Evolutionary conservation across 2,329 filamentous ascomycete genomes (phyloP).

Genomic region (Basipetospora chlamydospora): DNA sequence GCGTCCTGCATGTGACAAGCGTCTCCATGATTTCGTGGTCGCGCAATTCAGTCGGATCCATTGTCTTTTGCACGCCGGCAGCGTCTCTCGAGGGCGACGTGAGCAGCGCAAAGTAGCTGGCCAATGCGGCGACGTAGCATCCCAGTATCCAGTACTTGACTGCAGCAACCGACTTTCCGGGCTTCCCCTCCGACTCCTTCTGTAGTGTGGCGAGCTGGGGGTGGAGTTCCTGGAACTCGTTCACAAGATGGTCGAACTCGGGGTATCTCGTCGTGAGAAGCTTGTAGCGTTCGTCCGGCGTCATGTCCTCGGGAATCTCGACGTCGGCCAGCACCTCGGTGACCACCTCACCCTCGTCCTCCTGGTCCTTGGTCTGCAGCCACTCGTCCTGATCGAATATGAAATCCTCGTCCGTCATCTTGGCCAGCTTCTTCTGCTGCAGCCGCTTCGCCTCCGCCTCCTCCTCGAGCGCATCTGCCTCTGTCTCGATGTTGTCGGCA

Average conservation of each 20-base stretch:
- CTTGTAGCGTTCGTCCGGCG: constrained; percentile 55
- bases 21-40: constrained; percentile 87
- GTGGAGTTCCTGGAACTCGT: constrained; percentile 65
- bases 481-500: constrained; percentile 56
- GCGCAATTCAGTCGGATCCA: constrained; percentile 65
- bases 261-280: constrained; percentile 74
- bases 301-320: constrained; percentile 69
- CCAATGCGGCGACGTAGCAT: constrained; percentile 73
- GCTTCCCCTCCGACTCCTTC: constrained; percentile 37
- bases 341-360: constrained; percentile 41
- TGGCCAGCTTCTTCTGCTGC: constrained; percentile 79
- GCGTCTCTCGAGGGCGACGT: constrained; percentile 58
- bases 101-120: constrained; percentile 91
- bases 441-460: constrained; percentile 78
- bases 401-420: constrained; percentile 86
- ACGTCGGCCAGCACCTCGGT: constrained; percentile 77
- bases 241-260: constrained; percentile 75
- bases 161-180: constrained; percentile 39
- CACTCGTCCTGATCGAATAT: constrained; percentile 85
- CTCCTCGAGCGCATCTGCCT: constrained; percentile 67
- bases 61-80: constrained; percentile 33
- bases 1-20: constrained; percentile 60
- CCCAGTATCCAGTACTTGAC: constrained; percentile 69
- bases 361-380: constrained; percentile 43
- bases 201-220: constrained; percentile 46